Conservation (phyloP, 345 rosid species). For the Jatropha curcas region DNA sequence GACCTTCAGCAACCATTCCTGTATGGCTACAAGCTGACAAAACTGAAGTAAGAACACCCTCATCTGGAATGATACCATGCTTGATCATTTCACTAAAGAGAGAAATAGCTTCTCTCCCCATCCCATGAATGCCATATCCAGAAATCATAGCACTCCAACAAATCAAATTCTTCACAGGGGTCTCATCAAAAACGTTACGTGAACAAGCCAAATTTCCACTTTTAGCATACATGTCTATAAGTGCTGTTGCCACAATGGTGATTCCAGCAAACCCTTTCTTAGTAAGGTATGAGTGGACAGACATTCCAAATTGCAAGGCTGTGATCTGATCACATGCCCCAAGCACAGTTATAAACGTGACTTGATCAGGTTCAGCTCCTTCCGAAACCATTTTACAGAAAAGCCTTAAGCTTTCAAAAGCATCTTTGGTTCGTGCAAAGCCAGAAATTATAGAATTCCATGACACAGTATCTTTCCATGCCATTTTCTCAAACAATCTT, state of each 20-base stretch:
- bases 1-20: slow-evolving; percentile 34
- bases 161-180: slow-evolving; percentile 20
- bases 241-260: slow-evolving; percentile 25
- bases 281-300: slow-evolving; percentile 25
- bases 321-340: slow-evolving; percentile 31
- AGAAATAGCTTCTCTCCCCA: slow-evolving; percentile 27
- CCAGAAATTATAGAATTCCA: slow-evolving; percentile 37
- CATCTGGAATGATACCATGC: slow-evolving; percentile 22
- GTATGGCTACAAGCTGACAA: slow-evolving; percentile 39
- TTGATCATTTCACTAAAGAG: slow-evolving; percentile 24
- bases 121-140: slow-evolving; percentile 30
- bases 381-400: slow-evolving; percentile 32
- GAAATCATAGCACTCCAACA: slow-evolving; percentile 33
- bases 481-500: slow-evolving; percentile 24
- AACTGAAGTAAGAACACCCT: slow-evolving; percentile 28
- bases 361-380: slow-evolving; percentile 25
- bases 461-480: slow-evolving; percentile 18
- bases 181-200: slow-evolving; percentile 19
- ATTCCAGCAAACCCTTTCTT: slow-evolving; percentile 24
- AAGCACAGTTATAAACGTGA: slow-evolving; percentile 25
- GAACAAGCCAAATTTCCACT: slow-evolving; percentile 32
- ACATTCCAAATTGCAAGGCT: slow-evolving; percentile 35
- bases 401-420: slow-evolving; percentile 29
- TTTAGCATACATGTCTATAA: slow-evolving; percentile 30
- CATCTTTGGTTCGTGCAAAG: slow-evolving; percentile 21